A percentile compares a stretch with the other conserved stretches of the same genome.
Evolutionary conservation across 768 basidiomycete species (phyloP).

Genomic region (Baorangia bicolor): DNA sequence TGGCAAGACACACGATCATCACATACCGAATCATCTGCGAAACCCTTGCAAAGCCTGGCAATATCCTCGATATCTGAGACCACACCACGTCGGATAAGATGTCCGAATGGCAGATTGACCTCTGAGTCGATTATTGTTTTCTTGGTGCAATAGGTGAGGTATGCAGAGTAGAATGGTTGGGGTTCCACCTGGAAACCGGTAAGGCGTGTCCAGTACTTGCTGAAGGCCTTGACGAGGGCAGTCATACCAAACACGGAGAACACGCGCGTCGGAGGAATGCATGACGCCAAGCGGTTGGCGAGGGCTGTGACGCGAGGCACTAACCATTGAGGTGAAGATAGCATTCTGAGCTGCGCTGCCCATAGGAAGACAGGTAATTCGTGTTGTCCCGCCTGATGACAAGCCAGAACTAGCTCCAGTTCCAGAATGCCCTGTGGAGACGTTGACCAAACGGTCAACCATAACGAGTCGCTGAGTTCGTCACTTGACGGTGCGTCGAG

Average conservation of each 20-base stretch:
- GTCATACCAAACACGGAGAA: constrained; percentile 52
- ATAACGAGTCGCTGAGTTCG: constrained; percentile 36
- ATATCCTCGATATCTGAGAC: constrained; percentile 39
- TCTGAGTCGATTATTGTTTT: constrained; percentile 35
- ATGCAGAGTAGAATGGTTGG: constrained; percentile 52
- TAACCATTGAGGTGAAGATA: constrained; percentile 30
- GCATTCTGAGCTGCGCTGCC: constrained; percentile 33
- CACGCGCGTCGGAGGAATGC: constrained; percentile 44
- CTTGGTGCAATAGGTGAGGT: constrained; percentile 43
- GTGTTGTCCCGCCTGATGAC: constrained; percentile 43
- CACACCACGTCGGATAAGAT: constrained; percentile 40
- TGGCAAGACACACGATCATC: background rate
- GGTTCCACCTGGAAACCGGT: constrained; percentile 38
- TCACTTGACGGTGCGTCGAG: constrained; percentile 23
- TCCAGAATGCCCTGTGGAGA: constrained; percentile 29
- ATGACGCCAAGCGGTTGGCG: constrained; percentile 36
- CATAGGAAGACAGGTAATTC: constrained; percentile 55
- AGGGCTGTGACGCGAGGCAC: constrained; percentile 37
- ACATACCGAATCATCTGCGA: constrained; percentile 52
- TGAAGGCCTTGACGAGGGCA: constrained; percentile 42
- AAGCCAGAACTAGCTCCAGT: constrained; percentile 48
- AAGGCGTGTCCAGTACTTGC: constrained; percentile 42
- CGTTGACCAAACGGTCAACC: constrained; percentile 50
- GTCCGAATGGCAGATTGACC: constrained; percentile 30
- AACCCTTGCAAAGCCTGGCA: constrained; percentile 48